Base-by-base conservation (phyloP, 768 basidiomycete genomes). In the Auriculariales sp. region DNA sequence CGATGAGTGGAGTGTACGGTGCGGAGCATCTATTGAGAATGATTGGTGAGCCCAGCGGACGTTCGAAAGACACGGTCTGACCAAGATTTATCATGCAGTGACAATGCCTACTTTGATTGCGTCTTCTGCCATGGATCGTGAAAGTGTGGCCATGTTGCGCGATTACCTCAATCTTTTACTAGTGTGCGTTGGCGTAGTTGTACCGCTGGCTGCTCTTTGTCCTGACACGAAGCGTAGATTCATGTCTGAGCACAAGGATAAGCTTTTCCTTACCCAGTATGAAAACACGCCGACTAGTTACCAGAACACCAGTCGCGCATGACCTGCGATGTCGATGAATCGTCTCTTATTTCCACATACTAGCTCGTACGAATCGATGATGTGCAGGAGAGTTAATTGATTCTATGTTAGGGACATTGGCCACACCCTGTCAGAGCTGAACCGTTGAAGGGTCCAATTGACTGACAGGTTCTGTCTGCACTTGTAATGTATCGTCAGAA, bases 151-250 rank as follows among this genome's bases (percentile, higher is more conserved):
- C 22, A 69, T 95, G 5, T 76, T 99, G 12, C 70, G 83, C 53
- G 93, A 97, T 56, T 91, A 97, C 63, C 80, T 89, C 53, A 84
- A 86, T 52, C 91, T 95, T 61, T 68, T 99, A 52, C 71, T 98
- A 58, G 64, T 66, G 92, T 95, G 53, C 51, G 78, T 69, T 24
- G 31, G 17, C 12, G 14, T 15, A 12, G 19, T 47, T 33, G 28
- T 44, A 6, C 24, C 22, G 9, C 46, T 28, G 12, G 34, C 25
- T 28, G n/a, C 27, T 24, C 11, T n/a, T 32, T 14, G 17, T 36
- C 19, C 14, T 25, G 27, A 12, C 24, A 22, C 9, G 4, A 35
- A 22, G 27, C 28, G 9, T 55, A 92, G 89, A 39, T 93, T 78
- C 68, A 83, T 97, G 77, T 75, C 77, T 55, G 70, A 74, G 51